Percentiles rank a stretch among this genome's conserved stretches.
Conservation (phyloP, 2,329 filamentous ascomycete genomes). For the Penicillium janthinellum region DNA sequence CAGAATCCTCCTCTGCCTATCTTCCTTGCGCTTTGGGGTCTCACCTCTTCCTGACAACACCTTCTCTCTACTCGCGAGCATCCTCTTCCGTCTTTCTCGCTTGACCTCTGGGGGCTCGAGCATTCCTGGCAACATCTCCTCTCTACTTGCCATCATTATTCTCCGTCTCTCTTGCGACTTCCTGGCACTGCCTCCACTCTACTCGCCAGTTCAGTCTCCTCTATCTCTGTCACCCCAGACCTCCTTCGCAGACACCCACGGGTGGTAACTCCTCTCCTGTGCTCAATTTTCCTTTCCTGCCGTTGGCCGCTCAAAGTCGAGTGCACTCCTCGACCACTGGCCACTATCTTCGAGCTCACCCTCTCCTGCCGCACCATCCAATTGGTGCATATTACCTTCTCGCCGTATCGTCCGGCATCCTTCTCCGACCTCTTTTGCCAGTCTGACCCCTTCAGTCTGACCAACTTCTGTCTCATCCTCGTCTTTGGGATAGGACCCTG, state of each 20-base stretch:
- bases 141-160: background rate
- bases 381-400: background rate
- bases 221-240: background rate
- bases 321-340: too few relatives aligned
- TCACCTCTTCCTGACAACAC: too few relatives aligned
- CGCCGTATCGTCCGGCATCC: background rate
- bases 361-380: background rate
- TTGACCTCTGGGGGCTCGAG: background rate
- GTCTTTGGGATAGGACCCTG: background rate
- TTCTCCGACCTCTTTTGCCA: background rate
- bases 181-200: too few relatives aligned
- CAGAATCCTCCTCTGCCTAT: background rate
- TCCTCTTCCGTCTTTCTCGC: background rate
- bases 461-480: background rate
- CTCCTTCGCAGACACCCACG: background rate
- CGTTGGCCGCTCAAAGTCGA: too few relatives aligned
- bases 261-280: too few relatives aligned
- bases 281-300: too few relatives aligned
- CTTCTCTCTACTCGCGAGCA: background rate
- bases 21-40: too few relatives aligned
- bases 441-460: background rate
- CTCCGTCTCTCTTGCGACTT: too few relatives aligned
- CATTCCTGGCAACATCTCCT: background rate
- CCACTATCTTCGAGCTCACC: background rate
- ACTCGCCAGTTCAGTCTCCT: background rate